Evolutionary conservation across 345 rosid species (phyloP).

Genomic region (Sisymbrium altissimum): DNA sequence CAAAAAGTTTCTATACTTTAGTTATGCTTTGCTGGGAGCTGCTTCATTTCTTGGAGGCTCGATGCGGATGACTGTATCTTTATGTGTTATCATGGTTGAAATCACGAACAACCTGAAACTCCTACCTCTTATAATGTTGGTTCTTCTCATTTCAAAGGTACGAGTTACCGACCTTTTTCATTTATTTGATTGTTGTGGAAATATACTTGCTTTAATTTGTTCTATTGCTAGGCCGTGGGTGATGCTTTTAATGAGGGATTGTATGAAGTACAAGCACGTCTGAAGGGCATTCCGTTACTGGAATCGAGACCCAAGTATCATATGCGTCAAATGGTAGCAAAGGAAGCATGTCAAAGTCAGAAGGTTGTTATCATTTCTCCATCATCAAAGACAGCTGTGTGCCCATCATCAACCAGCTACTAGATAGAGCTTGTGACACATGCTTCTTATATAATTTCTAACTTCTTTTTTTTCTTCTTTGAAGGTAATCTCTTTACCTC

Average conservation of each 20-base stretch:
- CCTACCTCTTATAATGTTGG: slow-evolving; percentile 94
- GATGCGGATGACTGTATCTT: slow-evolving; percentile 96
- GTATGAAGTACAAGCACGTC: slow-evolving; percentile 81
- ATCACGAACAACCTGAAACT: slow-evolving; percentile 91
- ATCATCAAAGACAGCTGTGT: neutral
- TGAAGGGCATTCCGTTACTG: slow-evolving; percentile 80
- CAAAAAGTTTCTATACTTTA: slow-evolving; percentile 27
- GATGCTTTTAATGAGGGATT: slow-evolving; percentile 97
- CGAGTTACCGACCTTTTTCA: neutral
- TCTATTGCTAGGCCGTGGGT: slow-evolving; percentile 78
- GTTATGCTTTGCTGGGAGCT: slow-evolving; percentile 96
- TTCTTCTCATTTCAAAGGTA: slow-evolving; percentile 98
- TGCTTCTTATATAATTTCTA: neutral
- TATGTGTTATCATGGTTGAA: slow-evolving; percentile 98
- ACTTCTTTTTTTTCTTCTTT: slow-evolving; percentile 14
- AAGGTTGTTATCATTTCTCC: slow-evolving; percentile 46
- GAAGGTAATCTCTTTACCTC: slow-evolving; percentile 85
- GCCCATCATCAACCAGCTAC: neutral
- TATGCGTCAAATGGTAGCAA: slow-evolving; percentile 76
- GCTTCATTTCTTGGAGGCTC: slow-evolving; percentile 99
- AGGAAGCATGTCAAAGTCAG: slow-evolving; percentile 78
- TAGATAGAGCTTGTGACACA: slow-evolving; percentile 4
- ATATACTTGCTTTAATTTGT: neutral
- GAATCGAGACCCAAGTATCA: slow-evolving; percentile 85
- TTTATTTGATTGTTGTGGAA: slow-evolving; percentile 17